Percentiles rank a stretch among this genome's conserved stretches.
Evolutionary conservation across 1,139 yeast genomes (phyloP).

Genomic region (Hansenula lynferdii): DNA sequence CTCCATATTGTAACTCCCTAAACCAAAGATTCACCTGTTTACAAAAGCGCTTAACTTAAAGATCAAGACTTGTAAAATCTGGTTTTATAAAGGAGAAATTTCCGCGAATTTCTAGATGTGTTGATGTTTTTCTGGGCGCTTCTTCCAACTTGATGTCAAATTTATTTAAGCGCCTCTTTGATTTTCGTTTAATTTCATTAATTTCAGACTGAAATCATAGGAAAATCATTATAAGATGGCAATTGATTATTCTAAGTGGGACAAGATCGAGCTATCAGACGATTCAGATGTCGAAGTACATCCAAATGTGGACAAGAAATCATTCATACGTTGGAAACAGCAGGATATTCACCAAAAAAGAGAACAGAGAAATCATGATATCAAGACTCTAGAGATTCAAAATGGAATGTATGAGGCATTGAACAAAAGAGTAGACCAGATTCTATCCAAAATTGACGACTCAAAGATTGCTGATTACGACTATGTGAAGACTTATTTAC

Average conservation of each 20-base stretch:
- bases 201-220: neutral
- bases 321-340: conserved; percentile 95
- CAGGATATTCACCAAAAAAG: conserved; percentile 96
- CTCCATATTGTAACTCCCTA: too few species aligned
- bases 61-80: too few species aligned
- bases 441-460: conserved; percentile 40
- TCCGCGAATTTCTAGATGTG: neutral
- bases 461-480: conserved; percentile 37
- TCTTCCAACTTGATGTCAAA: too few species aligned
- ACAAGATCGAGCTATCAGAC: conserved; percentile 89
- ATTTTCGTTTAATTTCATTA: neutral
- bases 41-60: too few species aligned
- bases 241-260: conserved; percentile 97
- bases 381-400: conserved; percentile 70
- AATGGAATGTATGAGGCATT: conserved; percentile 71
- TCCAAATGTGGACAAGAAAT: conserved; percentile 93
- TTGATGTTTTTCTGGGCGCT: too few species aligned
- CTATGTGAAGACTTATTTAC: conserved; percentile 38
- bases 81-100: too few species aligned
- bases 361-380: conserved; percentile 69
- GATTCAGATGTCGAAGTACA: conserved; percentile 97
- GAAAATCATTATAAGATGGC: conserved; percentile 39
- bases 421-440: conserved; percentile 63
- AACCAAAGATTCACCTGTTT: too few species aligned
- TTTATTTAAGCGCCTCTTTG: too few species aligned